phyloP scores from a whole-genome alignment of 352 stramenopile species.

The Globisporangium middletonii region DNA sequence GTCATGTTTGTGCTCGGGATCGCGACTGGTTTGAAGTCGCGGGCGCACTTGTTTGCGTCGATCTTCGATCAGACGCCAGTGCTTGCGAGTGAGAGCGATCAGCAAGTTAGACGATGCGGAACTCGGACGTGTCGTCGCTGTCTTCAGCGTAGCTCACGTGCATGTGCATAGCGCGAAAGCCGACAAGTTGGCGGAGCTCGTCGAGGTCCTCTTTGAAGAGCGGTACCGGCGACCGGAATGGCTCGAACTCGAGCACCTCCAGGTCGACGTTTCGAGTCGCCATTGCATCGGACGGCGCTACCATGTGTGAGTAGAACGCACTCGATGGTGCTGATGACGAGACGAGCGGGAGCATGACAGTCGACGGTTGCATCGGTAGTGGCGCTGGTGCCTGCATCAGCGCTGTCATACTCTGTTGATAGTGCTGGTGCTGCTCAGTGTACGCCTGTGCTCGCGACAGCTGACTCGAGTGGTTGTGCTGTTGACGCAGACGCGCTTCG shows the following conservation, averaged over 20 bases:
- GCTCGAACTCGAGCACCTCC: slow-evolving; percentile 19
- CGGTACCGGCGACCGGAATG: slow-evolving; percentile 24
- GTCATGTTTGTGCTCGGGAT: no score
- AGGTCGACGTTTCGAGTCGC: slow-evolving; percentile 20
- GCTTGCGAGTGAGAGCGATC: no score
- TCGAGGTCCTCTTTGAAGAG: slow-evolving; percentile 34
- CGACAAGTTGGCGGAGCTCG: slow-evolving; percentile 31
- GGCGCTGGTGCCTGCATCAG: no score
- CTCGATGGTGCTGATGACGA: no score
- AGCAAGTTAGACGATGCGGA: slow-evolving; percentile 5
- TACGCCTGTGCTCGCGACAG: not conserved
- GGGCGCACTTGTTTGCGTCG: no score
- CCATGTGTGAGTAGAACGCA: no score
- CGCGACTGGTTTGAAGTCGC: no score
- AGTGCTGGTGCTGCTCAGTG: not conserved
- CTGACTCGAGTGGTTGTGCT: slow-evolving; percentile 1
- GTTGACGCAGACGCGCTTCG: slow-evolving; percentile 8
- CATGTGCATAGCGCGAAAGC: slow-evolving; percentile 12
- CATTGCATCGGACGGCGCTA: slow-evolving; percentile 5
- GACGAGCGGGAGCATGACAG: no score
- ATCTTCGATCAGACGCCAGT: no score
- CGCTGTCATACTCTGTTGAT: not conserved
- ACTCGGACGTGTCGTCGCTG: slow-evolving; percentile 2
- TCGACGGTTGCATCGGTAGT: no score
- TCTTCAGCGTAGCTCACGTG: slow-evolving; percentile 2